Evolutionary conservation across 495 filamentous ascomycete species (phyloP).

Genomic region (Annulohypoxylon nitens): DNA sequence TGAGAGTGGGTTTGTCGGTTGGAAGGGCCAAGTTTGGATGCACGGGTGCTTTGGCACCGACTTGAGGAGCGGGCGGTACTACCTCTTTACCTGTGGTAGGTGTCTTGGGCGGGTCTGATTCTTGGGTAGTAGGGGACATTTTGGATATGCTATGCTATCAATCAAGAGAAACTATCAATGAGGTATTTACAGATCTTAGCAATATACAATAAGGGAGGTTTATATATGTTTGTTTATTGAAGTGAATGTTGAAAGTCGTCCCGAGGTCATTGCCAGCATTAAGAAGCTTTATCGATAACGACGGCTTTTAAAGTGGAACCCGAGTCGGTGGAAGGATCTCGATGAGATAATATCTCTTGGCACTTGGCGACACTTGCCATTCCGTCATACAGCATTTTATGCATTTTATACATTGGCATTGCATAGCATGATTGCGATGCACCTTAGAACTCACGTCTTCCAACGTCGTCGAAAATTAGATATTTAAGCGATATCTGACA

Average conservation of each 20-base stretch:
- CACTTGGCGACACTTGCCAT: slow-evolving; percentile 22
- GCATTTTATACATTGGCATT: slow-evolving; percentile 8
- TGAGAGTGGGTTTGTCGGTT: slow-evolving; percentile 60
- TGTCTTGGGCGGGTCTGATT: slow-evolving; percentile 52
- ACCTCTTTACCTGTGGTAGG: slow-evolving; percentile 51
- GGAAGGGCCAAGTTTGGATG: slow-evolving; percentile 61
- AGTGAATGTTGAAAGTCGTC: background rate
- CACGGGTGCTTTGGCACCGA: slow-evolving; percentile 64
- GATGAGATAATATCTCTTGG: slow-evolving; percentile 6
- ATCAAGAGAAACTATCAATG: no score
- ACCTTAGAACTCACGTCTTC: background rate
- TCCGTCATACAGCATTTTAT: slow-evolving; percentile 7
- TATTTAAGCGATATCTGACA: background rate
- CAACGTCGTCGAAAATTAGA: background rate
- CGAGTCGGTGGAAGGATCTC: background rate
- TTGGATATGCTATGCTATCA: background rate
- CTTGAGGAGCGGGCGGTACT: slow-evolving; percentile 55
- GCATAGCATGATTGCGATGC: slow-evolving; percentile 21
- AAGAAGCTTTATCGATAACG: slow-evolving; percentile 31
- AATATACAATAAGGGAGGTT: background rate
- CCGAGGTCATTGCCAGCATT: slow-evolving; percentile 9
- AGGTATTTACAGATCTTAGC: background rate
- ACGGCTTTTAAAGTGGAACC: background rate
- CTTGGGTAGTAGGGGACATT: slow-evolving; percentile 42
- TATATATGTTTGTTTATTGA: background rate